Percentiles rank a stretch among this genome's conserved stretches.
phyloP scores from a whole-genome alignment of 352 stramenopile genomes.

The Globisporangium ultimum region DNA sequence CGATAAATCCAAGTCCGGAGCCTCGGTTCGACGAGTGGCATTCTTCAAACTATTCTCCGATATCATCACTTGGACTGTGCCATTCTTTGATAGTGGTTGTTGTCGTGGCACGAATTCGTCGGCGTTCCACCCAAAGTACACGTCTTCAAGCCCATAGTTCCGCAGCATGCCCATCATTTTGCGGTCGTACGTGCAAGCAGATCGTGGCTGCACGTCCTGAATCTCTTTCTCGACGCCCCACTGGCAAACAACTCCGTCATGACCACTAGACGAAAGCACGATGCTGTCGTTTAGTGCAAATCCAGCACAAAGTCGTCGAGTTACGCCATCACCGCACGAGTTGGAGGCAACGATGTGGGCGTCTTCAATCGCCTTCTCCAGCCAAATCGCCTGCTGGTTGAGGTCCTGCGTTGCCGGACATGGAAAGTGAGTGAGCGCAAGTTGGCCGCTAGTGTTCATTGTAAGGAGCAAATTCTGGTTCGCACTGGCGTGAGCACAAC shows the following conservation, averaged over 20 bases:
- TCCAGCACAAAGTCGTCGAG: conserved; percentile 9
- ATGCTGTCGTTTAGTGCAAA: conserved; percentile 69
- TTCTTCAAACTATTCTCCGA: conserved; percentile 19
- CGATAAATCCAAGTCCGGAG: conserved; percentile 57
- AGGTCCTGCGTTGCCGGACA: conserved; percentile 2
- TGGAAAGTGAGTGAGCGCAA: conserved; percentile 19
- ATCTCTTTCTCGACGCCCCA: conserved; percentile 59
- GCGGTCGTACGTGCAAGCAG: conserved; percentile 20
- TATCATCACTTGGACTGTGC: conserved; percentile 4
- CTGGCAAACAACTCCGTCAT: conserved; percentile 57
- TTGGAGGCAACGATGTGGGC: conserved; percentile 16
- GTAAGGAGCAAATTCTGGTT: conserved; percentile 13
- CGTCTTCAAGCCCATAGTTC: conserved; percentile 28
- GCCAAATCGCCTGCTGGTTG: conserved; percentile 13
- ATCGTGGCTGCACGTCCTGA: conserved; percentile 37
- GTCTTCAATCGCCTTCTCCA: conserved; percentile 13
- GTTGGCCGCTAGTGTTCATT: conserved; percentile 6
- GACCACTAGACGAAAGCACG: conserved; percentile 41
- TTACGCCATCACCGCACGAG: conserved; percentile 1
- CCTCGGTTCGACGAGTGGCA: conserved; percentile 31
- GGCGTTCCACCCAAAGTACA: conserved; percentile 33
- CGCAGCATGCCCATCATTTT: conserved; percentile 19
- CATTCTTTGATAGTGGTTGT: neutral
- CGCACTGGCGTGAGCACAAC: conserved; percentile 10
- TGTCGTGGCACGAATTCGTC: conserved; percentile 1